A percentile compares a stretch with the other conserved stretches of the same genome.
phyloP scores from a whole-genome alignment of 495 filamentous ascomycete species.

The Podospora comata region DNA sequence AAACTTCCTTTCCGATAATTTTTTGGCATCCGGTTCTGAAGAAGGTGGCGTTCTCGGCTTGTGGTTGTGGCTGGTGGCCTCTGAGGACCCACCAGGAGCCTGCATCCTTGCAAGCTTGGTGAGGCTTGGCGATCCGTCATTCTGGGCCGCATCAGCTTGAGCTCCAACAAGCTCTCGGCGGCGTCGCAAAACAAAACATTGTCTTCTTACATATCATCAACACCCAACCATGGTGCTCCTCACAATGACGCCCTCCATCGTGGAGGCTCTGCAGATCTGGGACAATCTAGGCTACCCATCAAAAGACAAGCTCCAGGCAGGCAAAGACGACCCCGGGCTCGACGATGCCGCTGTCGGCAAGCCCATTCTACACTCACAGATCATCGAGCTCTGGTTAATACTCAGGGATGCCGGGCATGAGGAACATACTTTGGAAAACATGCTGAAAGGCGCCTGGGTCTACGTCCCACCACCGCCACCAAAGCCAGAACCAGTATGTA shows the following conservation, averaged over 20 bases:
- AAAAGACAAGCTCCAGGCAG: slow-evolving; percentile 12
- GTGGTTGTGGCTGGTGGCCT: slow-evolving; percentile 15
- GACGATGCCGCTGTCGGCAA: slow-evolving; percentile 52
- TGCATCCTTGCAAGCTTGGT: neutral
- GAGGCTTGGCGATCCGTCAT: neutral
- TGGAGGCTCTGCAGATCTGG: slow-evolving; percentile 55
- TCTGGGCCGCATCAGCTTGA: slow-evolving; percentile 8
- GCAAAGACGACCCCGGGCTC: slow-evolving; percentile 40
- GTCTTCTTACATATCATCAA: neutral
- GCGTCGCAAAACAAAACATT: neutral
- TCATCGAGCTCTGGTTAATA: slow-evolving; percentile 64
- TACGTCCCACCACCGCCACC: slow-evolving; percentile 74
- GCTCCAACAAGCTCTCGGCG: slow-evolving; percentile 8
- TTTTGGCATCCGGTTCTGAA: slow-evolving; percentile 10
- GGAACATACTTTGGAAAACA: slow-evolving; percentile 52
- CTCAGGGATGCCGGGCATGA: slow-evolving; percentile 39
- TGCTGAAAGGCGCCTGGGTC: slow-evolving; percentile 68
- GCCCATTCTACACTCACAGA: slow-evolving; percentile 75
- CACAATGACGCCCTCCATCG: slow-evolving; percentile 66
- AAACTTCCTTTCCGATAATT: slow-evolving; percentile 31
- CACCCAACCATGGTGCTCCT: slow-evolving; percentile 70
- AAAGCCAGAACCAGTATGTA: slow-evolving; percentile 72
- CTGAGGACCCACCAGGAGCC: neutral
- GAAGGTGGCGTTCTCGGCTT: slow-evolving; percentile 2
- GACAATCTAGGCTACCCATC: neutral